Percentiles rank a stretch among this genome's conserved stretches.
phyloP scores from a whole-genome alignment of 2,329 filamentous ascomycete species.

The Mycosphaerella arachidis region DNA sequence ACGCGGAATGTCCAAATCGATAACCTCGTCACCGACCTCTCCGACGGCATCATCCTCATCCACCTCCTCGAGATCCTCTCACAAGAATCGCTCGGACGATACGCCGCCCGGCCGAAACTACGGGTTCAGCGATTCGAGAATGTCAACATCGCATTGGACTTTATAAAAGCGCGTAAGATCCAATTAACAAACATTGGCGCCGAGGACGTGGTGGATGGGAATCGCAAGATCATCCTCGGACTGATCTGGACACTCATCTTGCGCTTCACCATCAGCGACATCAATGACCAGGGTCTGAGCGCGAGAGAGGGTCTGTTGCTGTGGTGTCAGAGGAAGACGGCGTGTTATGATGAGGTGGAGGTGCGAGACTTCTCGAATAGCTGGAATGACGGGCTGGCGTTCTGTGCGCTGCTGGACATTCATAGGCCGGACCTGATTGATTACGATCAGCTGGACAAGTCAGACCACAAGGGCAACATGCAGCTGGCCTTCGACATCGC shows the following conservation, averaged over 20 bases:
- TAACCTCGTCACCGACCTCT: slow-evolving; percentile 83
- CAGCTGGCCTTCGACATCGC: slow-evolving; percentile 96
- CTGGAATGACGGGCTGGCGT: slow-evolving; percentile 96
- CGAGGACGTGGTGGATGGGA: slow-evolving; percentile 96
- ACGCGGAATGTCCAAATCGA: slow-evolving; percentile 72
- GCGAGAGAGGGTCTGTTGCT: slow-evolving; percentile 91
- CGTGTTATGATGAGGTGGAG: slow-evolving; percentile 95
- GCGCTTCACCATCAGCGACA: slow-evolving; percentile 96
- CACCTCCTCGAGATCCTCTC: slow-evolving; percentile 96
- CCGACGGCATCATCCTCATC: slow-evolving; percentile 91
- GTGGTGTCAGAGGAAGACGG: slow-evolving; percentile 98
- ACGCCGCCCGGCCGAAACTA: slow-evolving; percentile 92
- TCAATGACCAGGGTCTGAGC: slow-evolving; percentile 95
- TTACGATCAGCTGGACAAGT: slow-evolving; percentile 90
- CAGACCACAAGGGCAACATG: slow-evolving; percentile 94
- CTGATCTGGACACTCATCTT: slow-evolving; percentile 98
- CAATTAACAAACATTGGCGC: slow-evolving; percentile 98
- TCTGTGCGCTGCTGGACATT: slow-evolving; percentile 93
- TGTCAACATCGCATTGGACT: slow-evolving; percentile 91
- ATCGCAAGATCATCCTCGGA: slow-evolving; percentile 93
- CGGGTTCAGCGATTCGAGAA: slow-evolving; percentile 97
- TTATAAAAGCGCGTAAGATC: slow-evolving; percentile 83
- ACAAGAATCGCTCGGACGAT: slow-evolving; percentile 88
- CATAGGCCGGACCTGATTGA: slow-evolving; percentile 96
- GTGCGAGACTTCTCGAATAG: slow-evolving; percentile 91